phyloP scores from a whole-genome alignment of 352 stramenopile genomes.

The Globisporangium uncinulatum region DNA sequence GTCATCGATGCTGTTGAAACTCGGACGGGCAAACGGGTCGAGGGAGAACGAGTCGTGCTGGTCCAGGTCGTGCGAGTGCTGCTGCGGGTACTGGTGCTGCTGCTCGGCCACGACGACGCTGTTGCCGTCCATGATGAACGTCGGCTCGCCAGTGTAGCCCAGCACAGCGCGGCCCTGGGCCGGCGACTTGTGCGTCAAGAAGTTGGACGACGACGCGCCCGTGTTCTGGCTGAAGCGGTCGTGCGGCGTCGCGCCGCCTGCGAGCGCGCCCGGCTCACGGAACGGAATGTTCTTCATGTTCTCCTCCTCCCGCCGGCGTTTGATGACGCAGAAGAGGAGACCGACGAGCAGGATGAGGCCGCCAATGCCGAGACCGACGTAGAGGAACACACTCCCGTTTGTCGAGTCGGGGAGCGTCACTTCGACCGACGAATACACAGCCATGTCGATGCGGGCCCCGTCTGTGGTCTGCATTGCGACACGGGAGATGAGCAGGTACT shows the following conservation, averaged over 20 bases:
- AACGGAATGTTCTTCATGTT: constrained; percentile 75
- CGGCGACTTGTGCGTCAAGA: constrained; percentile 57
- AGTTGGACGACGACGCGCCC: constrained; percentile 53
- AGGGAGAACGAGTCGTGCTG: constrained; percentile 61
- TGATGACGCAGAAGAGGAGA: constrained; percentile 64
- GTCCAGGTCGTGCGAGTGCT: background rate
- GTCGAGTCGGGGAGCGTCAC: constrained; percentile 46
- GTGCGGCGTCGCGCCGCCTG: constrained; percentile 16
- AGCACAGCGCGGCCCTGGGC: constrained; percentile 23
- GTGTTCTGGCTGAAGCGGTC: constrained; percentile 52
- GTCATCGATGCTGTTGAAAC: constrained; percentile 63
- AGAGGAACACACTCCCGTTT: constrained; percentile 51
- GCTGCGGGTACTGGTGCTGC: constrained; percentile 13
- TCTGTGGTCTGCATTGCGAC: constrained; percentile 69
- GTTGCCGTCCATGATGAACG: constrained; percentile 34
- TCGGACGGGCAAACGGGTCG: constrained; percentile 61
- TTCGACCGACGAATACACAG: constrained; percentile 67
- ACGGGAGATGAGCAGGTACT: constrained; percentile 67
- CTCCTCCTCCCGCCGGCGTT: constrained; percentile 48
- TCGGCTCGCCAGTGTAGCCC: constrained; percentile 21
- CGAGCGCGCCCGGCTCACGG: constrained; percentile 35
- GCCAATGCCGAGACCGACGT: constrained; percentile 66
- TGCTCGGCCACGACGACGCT: constrained; percentile 19
- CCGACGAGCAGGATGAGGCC: constrained; percentile 56
- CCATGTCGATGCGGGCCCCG: constrained; percentile 72